Evolutionary conservation across 495 filamentous ascomycete genomes (phyloP), one percentile per base, ranked within the genome.

Genomic region (Pseudomonodictys pantanalensis): DNA sequence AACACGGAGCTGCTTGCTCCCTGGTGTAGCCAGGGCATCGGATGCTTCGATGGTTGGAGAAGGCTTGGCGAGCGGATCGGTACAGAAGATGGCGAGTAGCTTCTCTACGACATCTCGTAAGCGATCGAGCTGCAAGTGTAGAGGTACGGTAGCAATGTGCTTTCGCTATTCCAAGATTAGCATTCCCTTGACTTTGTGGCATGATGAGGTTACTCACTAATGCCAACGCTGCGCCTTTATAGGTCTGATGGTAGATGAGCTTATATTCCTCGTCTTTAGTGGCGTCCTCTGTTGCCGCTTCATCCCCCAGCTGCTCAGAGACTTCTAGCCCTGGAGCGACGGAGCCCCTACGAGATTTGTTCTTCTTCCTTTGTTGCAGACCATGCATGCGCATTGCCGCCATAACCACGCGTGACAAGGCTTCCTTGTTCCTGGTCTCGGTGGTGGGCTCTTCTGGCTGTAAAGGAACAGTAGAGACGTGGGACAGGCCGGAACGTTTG

Each of bases 381-480:
- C 84, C 84, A 61, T 85, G 80, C 9, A 87, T 69, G 0, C 84
- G 81, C 83, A 87, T 86, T 53, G 79, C 83, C 3, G 84, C 82
- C 72, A 87, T 76, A 12, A 80, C 70, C 3, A 76, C 64, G 7
- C 76, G 70, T 2, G 75, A 76, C 1, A 80, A 41, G 9, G 72
- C 59, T 20, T 74, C 71, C 56, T 78, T 80, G 66, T 80, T 80
- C 52, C 71, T 61, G 7, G 54, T 65, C 33, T 78, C 71, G 39
- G 78, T 76, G 5, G 62, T 56, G 18, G 63, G 45, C 69, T 72
- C 56, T 72, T 78, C 51, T 72, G 76, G 32, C 69, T 77, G 41
- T 1, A 77, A 72, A 0, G 76, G 52, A 25, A 78, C 70, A 24
- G 77, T 74, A 1, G 69, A 33, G 10, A 69, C 66, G 3, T 60